Conservation (phyloP, 2,329 filamentous ascomycete species). For the Colletotrichum tropicale region DNA sequence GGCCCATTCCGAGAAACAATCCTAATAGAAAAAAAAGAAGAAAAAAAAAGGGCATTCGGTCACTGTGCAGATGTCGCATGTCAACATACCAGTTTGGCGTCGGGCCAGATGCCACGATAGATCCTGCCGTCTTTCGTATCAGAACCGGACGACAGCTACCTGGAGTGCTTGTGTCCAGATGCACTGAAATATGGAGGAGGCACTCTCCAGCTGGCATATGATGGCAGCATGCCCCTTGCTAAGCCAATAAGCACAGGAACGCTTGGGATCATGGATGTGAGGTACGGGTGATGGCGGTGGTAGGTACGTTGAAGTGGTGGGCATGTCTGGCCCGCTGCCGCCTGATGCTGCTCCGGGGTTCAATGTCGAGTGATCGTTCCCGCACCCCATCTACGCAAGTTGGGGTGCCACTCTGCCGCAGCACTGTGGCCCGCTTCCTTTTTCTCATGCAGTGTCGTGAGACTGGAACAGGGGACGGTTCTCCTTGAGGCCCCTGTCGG, state of each 20-base stretch:
- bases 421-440: constrained; percentile 9
- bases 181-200: not conserved
- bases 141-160: not conserved
- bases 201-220: not conserved
- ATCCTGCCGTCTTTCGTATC: not conserved
- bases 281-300: constrained; percentile 5
- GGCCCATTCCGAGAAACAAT: not conserved
- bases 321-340: not conserved
- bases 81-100: not conserved
- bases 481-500: constrained; percentile 1
- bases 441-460: constrained; percentile 11
- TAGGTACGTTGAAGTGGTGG: not conserved
- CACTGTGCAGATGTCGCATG: not conserved
- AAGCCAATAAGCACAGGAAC: not conserved
- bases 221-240: not conserved
- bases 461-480: constrained; percentile 1
- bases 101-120: not conserved
- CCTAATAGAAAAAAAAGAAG: too few relatives aligned
- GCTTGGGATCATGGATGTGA: constrained; percentile 12
- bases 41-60: not conserved
- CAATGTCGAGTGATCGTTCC: constrained; percentile 8
- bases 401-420: constrained; percentile 10
- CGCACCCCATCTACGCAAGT: constrained; percentile 16
- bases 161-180: not conserved
- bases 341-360: not conserved